Evolutionary conservation across 768 basidiomycete genomes (phyloP), one percentile per base, ranked within the genome.

Genomic region (Scleroderma citrinum): DNA sequence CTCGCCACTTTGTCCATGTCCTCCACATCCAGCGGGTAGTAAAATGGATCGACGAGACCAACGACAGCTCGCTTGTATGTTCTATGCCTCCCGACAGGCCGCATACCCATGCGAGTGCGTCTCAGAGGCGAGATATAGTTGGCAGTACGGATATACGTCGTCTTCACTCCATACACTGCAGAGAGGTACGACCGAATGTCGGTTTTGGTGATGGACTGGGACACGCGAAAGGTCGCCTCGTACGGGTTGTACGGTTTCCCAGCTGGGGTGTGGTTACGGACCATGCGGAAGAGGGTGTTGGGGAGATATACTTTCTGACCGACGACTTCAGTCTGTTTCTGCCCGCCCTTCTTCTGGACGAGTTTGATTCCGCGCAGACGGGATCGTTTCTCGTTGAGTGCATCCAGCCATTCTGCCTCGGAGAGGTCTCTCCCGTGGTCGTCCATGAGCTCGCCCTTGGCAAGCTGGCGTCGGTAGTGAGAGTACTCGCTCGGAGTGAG

Each of bases 91-190:
- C 69, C 41, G 42, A 66, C 53, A 29, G 66, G 56, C 12, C 66
- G 56, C 37, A 63, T 66, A 42, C 65, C 56, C 24, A 56, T 21
- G 24, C 44, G 53, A 0, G 51, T 55, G 35, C 74, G 68, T 10
- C 62, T 60, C 17, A 77, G 59, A 38, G 83, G 80, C 1, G 85
- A 77, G 51, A 84, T 71, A 59, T 92, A 91, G 71, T 88, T 90
- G 74, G 90, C 88, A n/a, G 93, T 97, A 45, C 93, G 90, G 53
- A 97, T 91, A 66, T 94, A 96, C 7, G 92, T 95, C 51, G 87
- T 86, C 60, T 83, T 73, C 40, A 97, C 82, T 52, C 89, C 88
- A 58, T 97, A 97, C n/a, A 85, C 78, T 30, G 91, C 77, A 45
- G 70, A 69, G 41, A 97, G 79, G 63, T 95, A 92, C 0, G 87